phyloP scores from a whole-genome alignment of 2,329 filamentous ascomycete species.

The Mollisia scopiformis region DNA sequence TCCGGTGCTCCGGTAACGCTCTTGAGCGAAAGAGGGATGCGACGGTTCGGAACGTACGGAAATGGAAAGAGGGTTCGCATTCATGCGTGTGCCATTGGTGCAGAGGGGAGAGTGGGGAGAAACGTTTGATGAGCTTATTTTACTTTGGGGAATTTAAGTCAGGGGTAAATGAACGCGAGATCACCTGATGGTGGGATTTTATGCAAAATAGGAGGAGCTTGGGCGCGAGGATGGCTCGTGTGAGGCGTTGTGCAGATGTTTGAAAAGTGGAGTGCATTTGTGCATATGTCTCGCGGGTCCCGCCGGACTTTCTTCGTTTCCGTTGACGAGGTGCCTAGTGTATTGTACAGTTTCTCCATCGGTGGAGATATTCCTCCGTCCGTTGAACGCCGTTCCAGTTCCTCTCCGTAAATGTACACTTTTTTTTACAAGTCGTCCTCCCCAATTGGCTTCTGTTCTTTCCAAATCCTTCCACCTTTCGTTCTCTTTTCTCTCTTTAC shows the following conservation, averaged over 20 bases:
- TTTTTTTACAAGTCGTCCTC: constrained; percentile 30
- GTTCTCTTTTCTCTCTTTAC: constrained; percentile 36
- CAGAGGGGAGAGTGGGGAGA: not conserved
- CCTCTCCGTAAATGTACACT: not conserved
- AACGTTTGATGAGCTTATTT: not conserved
- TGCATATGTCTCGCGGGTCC: too few species aligned
- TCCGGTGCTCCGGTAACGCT: not conserved
- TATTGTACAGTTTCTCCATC: not conserved
- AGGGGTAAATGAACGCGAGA: not conserved
- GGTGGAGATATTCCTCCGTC: constrained; percentile 3
- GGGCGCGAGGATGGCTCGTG: too few species aligned
- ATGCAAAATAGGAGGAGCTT: too few species aligned
- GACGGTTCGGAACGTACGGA: not conserved
- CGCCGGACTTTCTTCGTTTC: not conserved
- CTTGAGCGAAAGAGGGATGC: not conserved
- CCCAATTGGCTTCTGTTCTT: constrained; percentile 37
- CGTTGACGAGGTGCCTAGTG: not conserved
- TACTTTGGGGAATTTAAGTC: not conserved
- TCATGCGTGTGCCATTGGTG: not conserved
- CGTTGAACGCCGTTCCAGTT: not conserved
- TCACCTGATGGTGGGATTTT: not conserved
- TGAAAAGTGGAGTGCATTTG: not conserved
- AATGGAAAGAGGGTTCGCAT: not conserved
- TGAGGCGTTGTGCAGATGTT: not conserved
- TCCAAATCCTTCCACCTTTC: constrained; percentile 39